These are phyloP conservation scores for Lagerstroemia speciosa DNA, from an alignment of 345 rosid genomes.

Conservation along the genomic window DNA sequence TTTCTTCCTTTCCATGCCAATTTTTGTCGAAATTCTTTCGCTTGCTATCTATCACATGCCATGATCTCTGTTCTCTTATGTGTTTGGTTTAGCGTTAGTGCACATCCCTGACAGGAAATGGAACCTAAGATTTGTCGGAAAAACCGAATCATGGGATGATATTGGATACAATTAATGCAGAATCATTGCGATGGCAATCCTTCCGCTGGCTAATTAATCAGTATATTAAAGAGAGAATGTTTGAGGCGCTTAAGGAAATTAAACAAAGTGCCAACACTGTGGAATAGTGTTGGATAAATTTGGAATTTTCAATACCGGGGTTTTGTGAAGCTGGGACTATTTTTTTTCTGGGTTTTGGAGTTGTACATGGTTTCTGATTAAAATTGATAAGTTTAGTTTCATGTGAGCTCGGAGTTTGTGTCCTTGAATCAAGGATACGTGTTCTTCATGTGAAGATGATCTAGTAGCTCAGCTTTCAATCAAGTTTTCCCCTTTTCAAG, in stretches of 20 bases:
- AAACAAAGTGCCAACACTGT: no score
- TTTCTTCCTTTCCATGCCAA: neutral
- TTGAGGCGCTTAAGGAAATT: no score
- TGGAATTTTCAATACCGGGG: no score
- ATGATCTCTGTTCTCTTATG: no score
- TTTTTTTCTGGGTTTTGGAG: neutral
- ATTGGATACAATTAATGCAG: neutral
- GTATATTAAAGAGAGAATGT: neutral
- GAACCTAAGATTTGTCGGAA: neutral
- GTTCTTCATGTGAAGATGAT: neutral
- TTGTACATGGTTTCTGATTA: neutral
- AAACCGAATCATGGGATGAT: neutral
- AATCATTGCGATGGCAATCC: neutral
- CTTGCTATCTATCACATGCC: neutral
- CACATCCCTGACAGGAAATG: neutral
- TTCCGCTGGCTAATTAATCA: neutral
- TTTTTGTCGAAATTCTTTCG: neutral
- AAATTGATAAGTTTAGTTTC: neutral
- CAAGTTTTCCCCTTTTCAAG: neutral
- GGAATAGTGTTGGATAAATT: no score
- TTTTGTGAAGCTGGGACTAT: no score
- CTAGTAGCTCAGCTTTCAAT: neutral
- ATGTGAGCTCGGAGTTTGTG: neutral
- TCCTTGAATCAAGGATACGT: no score
- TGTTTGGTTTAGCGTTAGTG: neutral